Base-by-base conservation (phyloP, 129 eudicot species). In the Arctium minus region DNA sequence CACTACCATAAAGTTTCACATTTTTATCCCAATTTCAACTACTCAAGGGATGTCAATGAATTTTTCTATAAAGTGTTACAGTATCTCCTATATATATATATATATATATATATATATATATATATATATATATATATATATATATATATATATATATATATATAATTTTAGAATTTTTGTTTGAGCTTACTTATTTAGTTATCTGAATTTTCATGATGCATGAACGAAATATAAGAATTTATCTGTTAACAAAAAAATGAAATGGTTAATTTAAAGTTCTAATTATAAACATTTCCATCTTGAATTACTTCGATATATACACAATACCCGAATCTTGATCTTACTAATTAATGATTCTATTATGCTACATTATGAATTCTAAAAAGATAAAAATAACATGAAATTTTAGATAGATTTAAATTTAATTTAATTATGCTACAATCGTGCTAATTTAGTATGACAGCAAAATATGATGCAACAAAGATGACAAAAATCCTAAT, bases 1-100 rank as follows among this genome's bases (percentile, higher is more conserved):
- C 87, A 84, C 87, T 79, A 84, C 36, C 68, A 79, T 79, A 84
- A 84, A 84, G 87, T 44, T 77, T 27, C 77, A 1, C 77, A 83
- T 36, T 29, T 62, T 72, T 83, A 40, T 78, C 82, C 83, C 44
- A 78, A 73, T 77, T 70, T 77, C 79, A 83, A 72, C 86, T 83
- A 78, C 83, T 72, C 82, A 56, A 77, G 72, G 32, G 86, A 77
- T 82, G 70, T 33, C 37, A 75, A 81, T 82, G 85, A 65, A 82
- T 32, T 74, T 17, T 32, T 69, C 53, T 71, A 50, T 40, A 73
- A 84, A 84, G 80, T 37, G 72, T 79, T 73, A 73, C 35, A 79
- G 83, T 79, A n/a, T 48, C 73, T 40, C 42, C 60, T 72, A 33
- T 65, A 38, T n/a, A 70, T 50, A 71, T 44, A 30, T 11, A 48